A percentile compares a stretch with the other conserved stretches of the same genome.
These are phyloP conservation scores for Citrus medica DNA, from an alignment of 345 rosid genomes.

Conservation along the genomic window DNA sequence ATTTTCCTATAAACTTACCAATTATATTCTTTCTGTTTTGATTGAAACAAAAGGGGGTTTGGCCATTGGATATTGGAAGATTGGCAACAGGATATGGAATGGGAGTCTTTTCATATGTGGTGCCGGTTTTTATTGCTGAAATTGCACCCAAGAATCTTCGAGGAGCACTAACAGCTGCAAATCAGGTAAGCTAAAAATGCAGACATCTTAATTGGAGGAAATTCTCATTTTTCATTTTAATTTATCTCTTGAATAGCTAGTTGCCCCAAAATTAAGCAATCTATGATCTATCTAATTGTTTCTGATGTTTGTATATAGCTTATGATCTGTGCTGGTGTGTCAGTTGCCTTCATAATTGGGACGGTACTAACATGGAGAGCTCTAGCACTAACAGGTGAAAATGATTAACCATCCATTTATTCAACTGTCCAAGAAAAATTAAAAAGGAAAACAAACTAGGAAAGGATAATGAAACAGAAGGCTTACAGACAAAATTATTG, in stretches of 20 bases:
- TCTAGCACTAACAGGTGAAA: conserved; percentile 70
- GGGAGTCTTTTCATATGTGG: conserved; percentile 93
- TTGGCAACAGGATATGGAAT: conserved; percentile 85
- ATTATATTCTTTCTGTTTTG: not conserved
- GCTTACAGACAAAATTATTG: conserved; percentile 24
- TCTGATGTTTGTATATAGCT: conserved; percentile 43
- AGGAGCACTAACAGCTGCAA: conserved; percentile 77
- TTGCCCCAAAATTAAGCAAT: no score
- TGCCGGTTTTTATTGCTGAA: conserved; percentile 88
- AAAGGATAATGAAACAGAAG: not conserved
- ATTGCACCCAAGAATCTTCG: conserved; percentile 80
- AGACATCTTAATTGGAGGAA: not conserved
- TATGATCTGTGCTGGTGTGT: conserved; percentile 70
- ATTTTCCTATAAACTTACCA: not conserved
- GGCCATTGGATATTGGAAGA: conserved; percentile 68
- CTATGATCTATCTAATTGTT: not conserved
- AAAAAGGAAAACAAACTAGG: not conserved
- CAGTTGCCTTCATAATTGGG: conserved; percentile 84
- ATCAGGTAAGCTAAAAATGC: conserved; percentile 55
- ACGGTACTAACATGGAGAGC: conserved; percentile 75
- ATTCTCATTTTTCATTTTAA: not conserved
- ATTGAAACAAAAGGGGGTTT: conserved; percentile 45
- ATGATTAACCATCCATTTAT: conserved; percentile 2
- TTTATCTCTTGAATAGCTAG: not conserved
- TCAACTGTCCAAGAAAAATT: not conserved